Base-by-base conservation (phyloP, 768 basidiomycete species). In the Clathrus columnatus region DNA sequence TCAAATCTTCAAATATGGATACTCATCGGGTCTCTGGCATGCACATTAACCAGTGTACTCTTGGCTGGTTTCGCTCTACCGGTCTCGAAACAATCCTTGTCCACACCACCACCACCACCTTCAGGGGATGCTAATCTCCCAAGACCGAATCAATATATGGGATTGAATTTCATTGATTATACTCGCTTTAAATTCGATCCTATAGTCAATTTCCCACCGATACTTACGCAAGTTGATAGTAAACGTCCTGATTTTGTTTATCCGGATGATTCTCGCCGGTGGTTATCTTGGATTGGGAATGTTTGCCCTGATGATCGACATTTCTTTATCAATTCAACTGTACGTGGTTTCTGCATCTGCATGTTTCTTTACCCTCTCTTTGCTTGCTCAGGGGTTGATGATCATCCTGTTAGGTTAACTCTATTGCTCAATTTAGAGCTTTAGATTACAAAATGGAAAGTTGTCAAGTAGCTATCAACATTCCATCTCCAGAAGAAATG, bases 241-340 rank as follows among this genome's bases (percentile, higher is more conserved):
- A 14, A 27, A 49, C 16, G 16, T 20, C 32, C 51, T 16, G 14
- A 41, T 20, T 30, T 7, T 20, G 51, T 53, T 46, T 23, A 50
- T 23, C 20, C 27, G 18, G 32, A 45, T 44, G 51, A 27, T 21
- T 17, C 41, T 5, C 51, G 16, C 16, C 51, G 36, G 49, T 45
- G 16, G 5, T 23, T 41, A 7, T 30, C 51, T 21, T 48, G 16
- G 16, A 20, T 21, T 18, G 51, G 51, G 14, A 48, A 16, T 16
- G 36, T 53, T 7, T 21, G 6, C 18, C 51, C 51, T 41, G 51
- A 53, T 44, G 41, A 53, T 20, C 27, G 51, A 44, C 51, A 45
- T 20, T 45, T 53, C 21, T 17, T 53, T 27, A 44, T 53, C 27
- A 45, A 27, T 20, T 17, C 17, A 18, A 53, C 51, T 8, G 51